Percentiles rank a stretch among this genome's conserved stretches.
phyloP scores from a whole-genome alignment of 208 protist species.

The Borovskyia barvae region DNA sequence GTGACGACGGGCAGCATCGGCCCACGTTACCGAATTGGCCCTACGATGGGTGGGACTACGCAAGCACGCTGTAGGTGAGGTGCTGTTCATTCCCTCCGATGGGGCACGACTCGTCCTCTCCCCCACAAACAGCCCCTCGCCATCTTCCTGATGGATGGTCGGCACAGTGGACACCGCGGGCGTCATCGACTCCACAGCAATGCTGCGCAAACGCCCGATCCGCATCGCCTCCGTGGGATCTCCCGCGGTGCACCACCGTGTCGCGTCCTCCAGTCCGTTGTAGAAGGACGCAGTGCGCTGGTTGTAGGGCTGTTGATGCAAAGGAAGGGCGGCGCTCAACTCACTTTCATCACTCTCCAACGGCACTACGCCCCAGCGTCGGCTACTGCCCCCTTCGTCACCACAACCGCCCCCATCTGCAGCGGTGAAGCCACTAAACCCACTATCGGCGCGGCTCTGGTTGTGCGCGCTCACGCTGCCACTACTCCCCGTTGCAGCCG shows the following conservation, averaged over 20 bases:
- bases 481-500: not conserved
- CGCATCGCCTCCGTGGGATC: not conserved
- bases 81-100: not conserved
- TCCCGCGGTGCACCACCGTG: conserved; percentile 1
- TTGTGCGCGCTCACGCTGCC: not conserved
- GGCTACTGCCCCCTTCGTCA: too few relatives aligned
- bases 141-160: too few relatives aligned
- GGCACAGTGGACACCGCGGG: too few relatives aligned
- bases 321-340: conserved; percentile 5
- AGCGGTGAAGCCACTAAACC: not conserved
- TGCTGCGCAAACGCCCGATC: not conserved
- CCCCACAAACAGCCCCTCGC: not conserved
- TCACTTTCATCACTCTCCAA: not conserved
- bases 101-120: not conserved
- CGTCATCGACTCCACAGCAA: too few relatives aligned
- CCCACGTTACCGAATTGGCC: not conserved
- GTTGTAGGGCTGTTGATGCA: conserved; percentile 51
- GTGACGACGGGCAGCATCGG: not conserved
- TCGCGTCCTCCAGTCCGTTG: conserved; percentile 18
- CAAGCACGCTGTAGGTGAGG: not conserved
- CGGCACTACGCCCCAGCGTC: too few relatives aligned
- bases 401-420: not conserved
- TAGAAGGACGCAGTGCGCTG: conserved; percentile 38
- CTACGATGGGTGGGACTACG: not conserved
- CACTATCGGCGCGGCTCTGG: not conserved